A percentile compares a stretch with the other conserved stretches of the same genome.
Conservation (phyloP, 1,284 basidiomycete species). For the Sporisorium iseilematis-ciliati region DNA sequence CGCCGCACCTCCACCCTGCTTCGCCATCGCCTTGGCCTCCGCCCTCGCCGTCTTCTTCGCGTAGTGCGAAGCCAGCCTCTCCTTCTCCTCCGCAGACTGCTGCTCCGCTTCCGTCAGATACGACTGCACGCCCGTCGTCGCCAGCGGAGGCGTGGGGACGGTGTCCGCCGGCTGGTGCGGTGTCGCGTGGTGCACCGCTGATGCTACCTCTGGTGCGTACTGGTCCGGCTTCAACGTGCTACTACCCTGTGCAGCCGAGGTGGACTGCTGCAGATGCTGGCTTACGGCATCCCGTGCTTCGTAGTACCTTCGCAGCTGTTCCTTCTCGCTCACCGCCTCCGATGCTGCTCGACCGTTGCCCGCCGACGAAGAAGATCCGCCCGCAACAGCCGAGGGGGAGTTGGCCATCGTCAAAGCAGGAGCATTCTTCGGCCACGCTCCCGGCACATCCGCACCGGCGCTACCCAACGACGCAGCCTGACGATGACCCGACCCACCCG, state of each 20-base stretch:
- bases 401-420: conserved; percentile 2
- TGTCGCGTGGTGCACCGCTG: conserved; percentile 40
- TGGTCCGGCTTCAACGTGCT: background rate
- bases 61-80: conserved; percentile 47
- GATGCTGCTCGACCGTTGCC: conserved; percentile 2
- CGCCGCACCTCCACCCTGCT: background rate
- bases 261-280: conserved; percentile 28
- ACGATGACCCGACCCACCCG: conserved; percentile 11
- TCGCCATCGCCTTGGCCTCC: conserved; percentile 31
- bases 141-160: conserved; percentile 13
- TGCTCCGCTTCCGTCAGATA: conserved; percentile 48
- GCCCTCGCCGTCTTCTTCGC: conserved; percentile 40
- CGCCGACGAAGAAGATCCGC: background rate
- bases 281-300: conserved; percentile 57
- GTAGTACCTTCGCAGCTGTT: conserved; percentile 59
- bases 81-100: conserved; percentile 44
- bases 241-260: background rate
- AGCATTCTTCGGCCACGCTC: conserved; percentile 17
- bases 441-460: conserved; percentile 16
- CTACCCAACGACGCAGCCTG: conserved; percentile 25
- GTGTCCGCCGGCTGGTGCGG: conserved; percentile 44
- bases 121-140: conserved; percentile 19
- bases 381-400: background rate
- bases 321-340: conserved; percentile 46
- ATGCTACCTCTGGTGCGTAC: conserved; percentile 38